A percentile compares a stretch with the other conserved stretches of the same genome.
phyloP scores from a whole-genome alignment of 2,329 filamentous ascomycete genomes.

The Ophiostoma australiae region DNA sequence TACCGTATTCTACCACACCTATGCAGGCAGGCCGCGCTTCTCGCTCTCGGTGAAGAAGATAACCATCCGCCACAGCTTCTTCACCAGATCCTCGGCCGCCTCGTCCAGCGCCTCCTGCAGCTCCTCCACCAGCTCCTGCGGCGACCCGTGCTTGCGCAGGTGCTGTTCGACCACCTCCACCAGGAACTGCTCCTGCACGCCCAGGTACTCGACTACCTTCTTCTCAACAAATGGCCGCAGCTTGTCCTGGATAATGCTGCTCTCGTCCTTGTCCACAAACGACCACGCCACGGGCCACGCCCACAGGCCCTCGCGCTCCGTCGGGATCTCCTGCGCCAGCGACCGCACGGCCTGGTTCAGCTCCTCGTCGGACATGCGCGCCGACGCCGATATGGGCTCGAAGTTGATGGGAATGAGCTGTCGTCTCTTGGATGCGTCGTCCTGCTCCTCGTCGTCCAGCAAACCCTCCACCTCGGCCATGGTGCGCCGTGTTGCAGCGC shows the following conservation, averaged over 20 bases:
- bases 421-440: conserved; percentile 60
- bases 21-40: conserved; percentile 73
- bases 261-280: conserved; percentile 72
- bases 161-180: conserved; percentile 91
- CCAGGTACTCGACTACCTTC: conserved; percentile 95
- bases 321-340: conserved; percentile 84
- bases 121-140: conserved; percentile 77
- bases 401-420: conserved; percentile 79
- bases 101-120: conserved; percentile 88
- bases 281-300: conserved; percentile 92
- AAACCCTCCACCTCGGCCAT: conserved; percentile 92
- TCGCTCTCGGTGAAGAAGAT: conserved; percentile 97
- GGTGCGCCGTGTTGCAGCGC: conserved; percentile 60
- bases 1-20: conserved; percentile 32
- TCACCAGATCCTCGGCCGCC: conserved; percentile 87
- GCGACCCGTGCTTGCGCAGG: conserved; percentile 66
- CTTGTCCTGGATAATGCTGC: conserved; percentile 60
- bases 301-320: conserved; percentile 81
- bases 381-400: conserved; percentile 61
- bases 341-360: conserved; percentile 73
- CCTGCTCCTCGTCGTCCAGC: conserved; percentile 89
- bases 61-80: conserved; percentile 97
- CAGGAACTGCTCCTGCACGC: conserved; percentile 91
- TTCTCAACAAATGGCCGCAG: conserved; percentile 93
- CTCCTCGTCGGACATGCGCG: conserved; percentile 78